phyloP scores from a whole-genome alignment of 192 early-diverging fungal genomes.

The Coemansia sp. region DNA sequence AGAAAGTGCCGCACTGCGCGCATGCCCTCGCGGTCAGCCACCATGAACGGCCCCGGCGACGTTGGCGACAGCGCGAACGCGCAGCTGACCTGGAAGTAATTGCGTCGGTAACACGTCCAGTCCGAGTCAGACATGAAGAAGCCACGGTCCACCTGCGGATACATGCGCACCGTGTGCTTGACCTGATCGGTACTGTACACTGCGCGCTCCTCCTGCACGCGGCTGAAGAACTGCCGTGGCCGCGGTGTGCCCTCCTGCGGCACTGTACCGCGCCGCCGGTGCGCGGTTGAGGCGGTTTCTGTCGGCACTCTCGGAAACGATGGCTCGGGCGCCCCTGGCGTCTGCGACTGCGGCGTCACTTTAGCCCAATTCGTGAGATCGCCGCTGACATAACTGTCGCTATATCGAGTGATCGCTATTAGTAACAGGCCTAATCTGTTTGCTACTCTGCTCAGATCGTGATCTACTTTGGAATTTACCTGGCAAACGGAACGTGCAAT shows the following conservation, averaged over 20 bases:
- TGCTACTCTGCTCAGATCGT: not conserved
- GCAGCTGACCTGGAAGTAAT: slow-evolving; percentile 83
- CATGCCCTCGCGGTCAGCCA: slow-evolving; percentile 54
- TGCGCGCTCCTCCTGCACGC: slow-evolving; percentile 62
- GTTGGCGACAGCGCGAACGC: slow-evolving; percentile 29
- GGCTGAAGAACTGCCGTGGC: slow-evolving; percentile 58
- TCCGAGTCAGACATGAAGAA: slow-evolving; percentile 85
- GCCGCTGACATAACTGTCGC: not conserved
- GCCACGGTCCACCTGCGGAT: slow-evolving; percentile 85
- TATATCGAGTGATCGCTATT: not conserved
- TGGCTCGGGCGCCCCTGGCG: not conserved
- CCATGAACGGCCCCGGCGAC: slow-evolving; percentile 48
- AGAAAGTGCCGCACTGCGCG: slow-evolving; percentile 64
- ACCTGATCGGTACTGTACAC: slow-evolving; percentile 63
- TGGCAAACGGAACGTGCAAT: slow-evolving; percentile 23
- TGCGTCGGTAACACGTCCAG: slow-evolving; percentile 95
- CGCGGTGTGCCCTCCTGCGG: slow-evolving; percentile 4
- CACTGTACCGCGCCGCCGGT: slow-evolving; percentile 16
- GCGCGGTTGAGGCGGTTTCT: not conserved
- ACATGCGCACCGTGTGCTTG: slow-evolving; percentile 57
- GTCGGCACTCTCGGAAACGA: not conserved
- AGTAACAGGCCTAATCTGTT: too few relatives aligned
- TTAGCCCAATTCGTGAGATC: slow-evolving; percentile 22
- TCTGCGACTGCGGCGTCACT: not conserved
- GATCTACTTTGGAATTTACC: slow-evolving; percentile 5